Evolutionary conservation across 192 early-diverging fungal species (phyloP).

Genomic region (Lobosporangium transversale): DNA sequence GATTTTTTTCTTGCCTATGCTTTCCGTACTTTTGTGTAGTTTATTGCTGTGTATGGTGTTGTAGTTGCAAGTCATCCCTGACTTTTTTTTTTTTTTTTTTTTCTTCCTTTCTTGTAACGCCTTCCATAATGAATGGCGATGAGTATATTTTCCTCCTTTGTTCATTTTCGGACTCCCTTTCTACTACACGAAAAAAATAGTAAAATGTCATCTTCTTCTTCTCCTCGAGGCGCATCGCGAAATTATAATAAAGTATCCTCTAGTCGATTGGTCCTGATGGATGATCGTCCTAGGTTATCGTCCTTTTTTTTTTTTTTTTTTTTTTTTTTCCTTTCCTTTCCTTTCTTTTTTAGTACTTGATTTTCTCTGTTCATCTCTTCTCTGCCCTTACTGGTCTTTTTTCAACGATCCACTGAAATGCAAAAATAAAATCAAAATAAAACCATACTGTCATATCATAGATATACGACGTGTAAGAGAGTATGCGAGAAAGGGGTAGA

Average conservation of each 20-base stretch:
- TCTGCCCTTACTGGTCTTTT: background rate
- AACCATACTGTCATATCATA: background rate
- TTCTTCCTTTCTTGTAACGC: background rate
- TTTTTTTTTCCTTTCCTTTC: background rate
- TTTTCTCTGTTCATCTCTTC: too few species aligned
- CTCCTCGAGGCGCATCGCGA: too few species aligned
- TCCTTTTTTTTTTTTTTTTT: background rate
- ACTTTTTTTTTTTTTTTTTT: background rate
- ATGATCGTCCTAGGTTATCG: background rate
- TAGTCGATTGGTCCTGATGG: conserved; percentile 1
- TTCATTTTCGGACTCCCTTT: conserved; percentile 33
- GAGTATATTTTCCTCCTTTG: background rate
- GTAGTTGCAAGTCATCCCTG: background rate
- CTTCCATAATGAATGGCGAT: background rate
- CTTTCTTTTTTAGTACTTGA: background rate
- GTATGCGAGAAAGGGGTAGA: background rate
- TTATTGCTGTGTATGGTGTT: background rate
- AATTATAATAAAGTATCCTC: background rate
- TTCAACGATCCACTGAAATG: conserved; percentile 4
- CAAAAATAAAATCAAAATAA: background rate
- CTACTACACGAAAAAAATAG: conserved; percentile 26
- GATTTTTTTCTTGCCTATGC: background rate
- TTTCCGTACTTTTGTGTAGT: background rate
- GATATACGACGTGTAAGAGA: too few species aligned
- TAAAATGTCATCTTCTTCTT: too few species aligned